Base-by-base conservation (phyloP, 2,329 filamentous ascomycete genomes). In the Colletotrichum brevisporum region DNA sequence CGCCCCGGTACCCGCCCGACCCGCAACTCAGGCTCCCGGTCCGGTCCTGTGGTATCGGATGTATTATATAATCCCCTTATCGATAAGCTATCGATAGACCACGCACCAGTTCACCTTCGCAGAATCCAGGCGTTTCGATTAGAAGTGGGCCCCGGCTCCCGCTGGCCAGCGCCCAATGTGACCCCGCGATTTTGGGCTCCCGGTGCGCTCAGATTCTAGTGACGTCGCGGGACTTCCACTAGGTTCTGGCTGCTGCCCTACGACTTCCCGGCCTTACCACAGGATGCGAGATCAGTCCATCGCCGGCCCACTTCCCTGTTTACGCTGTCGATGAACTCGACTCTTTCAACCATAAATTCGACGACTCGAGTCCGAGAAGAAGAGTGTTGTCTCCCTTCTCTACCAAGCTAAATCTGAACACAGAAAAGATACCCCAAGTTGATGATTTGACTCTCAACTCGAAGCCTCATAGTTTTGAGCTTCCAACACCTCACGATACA, bases 241-340 rank as follows among this genome's bases (percentile, higher is more conserved):
- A 65, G 63, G 67, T 75, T 75, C 74, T 71, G 63, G 76, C 71
- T 74, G 75, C 57, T 74, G 71, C 75, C 68, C 63, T 70, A 70
- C 56, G 36, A 24, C 68, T 57, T 63, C 67, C 43, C 56, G 67
- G 36, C 50, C 55, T 67, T 61, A 56, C 60, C 47, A 63, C 62
- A 26, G 26, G 51, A 59, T 67, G 43, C 61, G 52, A 27, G 45
- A 66, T 71, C 65, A 71, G 62, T 69, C 58, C 56, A 66, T 67
- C 6, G n/a, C 26, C 43, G 65, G 61, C 65, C 65, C 69, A 71
- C 71, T 67, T 69, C 58, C 69, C 52, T 41, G 65, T 61, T 70
- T 67, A 26, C 26, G 26, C 15, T 39, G 39, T 56, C 18, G 31
- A 53, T 41, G 58, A 58, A 36, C 27, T 54, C 52, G 47, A 53